A percentile compares a stretch with the other conserved stretches of the same genome.
phyloP scores from a whole-genome alignment of 495 filamentous ascomycete genomes.

The Clohesyomyces aquaticus region DNA sequence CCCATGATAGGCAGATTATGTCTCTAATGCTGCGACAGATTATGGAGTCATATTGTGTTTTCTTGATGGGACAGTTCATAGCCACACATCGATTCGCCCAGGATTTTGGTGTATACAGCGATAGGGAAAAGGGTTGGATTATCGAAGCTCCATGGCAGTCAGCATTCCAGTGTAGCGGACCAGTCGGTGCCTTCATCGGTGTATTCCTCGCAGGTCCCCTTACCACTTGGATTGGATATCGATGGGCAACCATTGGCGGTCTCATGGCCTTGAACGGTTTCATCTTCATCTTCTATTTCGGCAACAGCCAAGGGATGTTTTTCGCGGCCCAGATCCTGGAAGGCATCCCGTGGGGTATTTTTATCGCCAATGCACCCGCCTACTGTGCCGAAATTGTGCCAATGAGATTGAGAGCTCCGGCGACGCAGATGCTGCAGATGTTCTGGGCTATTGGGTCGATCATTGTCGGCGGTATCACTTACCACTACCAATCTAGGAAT shows the following conservation, averaged over 20 bases:
- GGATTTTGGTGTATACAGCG: conserved; percentile 7
- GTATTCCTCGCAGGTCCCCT: conserved; percentile 53
- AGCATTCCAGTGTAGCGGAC: conserved; percentile 52
- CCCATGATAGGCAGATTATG: conserved; percentile 8
- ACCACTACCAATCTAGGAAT: conserved; percentile 48
- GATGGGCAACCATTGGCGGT: conserved; percentile 51
- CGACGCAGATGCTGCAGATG: conserved; percentile 55
- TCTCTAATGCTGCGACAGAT: conserved; percentile 7
- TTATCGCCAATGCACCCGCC: conserved; percentile 55
- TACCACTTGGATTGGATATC: conserved; percentile 55
- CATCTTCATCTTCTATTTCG: conserved; percentile 56
- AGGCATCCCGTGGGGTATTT: conserved; percentile 58
- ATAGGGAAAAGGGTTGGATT: conserved; percentile 35
- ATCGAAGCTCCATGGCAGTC: conserved; percentile 54
- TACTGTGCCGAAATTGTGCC: conserved; percentile 55
- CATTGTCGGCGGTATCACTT: conserved; percentile 53
- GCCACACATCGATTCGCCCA: conserved; percentile 5
- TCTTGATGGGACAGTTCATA: conserved; percentile 22
- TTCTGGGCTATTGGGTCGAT: conserved; percentile 55
- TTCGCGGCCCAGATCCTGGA: conserved; percentile 54
- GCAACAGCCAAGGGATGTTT: conserved; percentile 49
- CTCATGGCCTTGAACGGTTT: conserved; percentile 53
- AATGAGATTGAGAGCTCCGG: conserved; percentile 51
- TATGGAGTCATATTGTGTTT: conserved; percentile 25
- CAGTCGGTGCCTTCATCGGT: conserved; percentile 52